Conservation (phyloP, 2,329 filamentous ascomycete genomes). For the Botrytis cinerea region DNA sequence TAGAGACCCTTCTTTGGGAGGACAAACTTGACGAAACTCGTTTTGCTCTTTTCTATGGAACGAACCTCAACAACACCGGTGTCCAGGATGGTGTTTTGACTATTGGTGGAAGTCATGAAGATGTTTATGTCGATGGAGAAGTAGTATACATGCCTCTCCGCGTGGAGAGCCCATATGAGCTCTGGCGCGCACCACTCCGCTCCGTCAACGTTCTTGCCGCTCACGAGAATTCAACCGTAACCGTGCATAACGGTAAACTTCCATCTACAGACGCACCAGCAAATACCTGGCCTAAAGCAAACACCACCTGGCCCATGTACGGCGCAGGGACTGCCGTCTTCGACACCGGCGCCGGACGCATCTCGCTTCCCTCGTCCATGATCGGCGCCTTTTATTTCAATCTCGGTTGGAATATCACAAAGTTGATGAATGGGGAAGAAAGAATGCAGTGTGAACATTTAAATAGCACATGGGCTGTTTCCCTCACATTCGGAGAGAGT, state of each 20-base stretch:
- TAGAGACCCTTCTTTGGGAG: slow-evolving; percentile 17
- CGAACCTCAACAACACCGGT: not conserved
- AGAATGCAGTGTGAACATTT: not conserved
- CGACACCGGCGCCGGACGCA: slow-evolving; percentile 17
- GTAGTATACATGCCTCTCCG: slow-evolving; percentile 7
- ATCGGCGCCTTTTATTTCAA: not conserved
- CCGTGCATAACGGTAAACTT: not conserved
- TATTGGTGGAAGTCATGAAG: slow-evolving; percentile 16
- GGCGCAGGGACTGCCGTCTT: not conserved
- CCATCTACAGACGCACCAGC: not conserved
- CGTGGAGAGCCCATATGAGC: not conserved
- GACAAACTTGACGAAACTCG: slow-evolving; percentile 1
- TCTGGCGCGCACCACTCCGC: slow-evolving; percentile 14
- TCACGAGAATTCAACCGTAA: not conserved
- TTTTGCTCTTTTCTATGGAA: slow-evolving; percentile 22
- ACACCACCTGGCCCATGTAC: not conserved
- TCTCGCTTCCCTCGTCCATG: not conserved
- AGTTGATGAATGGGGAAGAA: not conserved
- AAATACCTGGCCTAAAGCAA: not conserved
- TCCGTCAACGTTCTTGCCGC: not conserved
- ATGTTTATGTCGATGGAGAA: slow-evolving; percentile 17
- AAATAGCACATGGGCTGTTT: slow-evolving; percentile 14
- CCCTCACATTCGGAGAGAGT: slow-evolving; percentile 11
- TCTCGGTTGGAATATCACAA: slow-evolving; percentile 11
- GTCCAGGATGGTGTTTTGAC: slow-evolving; percentile 2